Evolutionary conservation across 192 early-diverging fungal species (phyloP).

Genomic region (Phlyctochytrium arcticum): DNA sequence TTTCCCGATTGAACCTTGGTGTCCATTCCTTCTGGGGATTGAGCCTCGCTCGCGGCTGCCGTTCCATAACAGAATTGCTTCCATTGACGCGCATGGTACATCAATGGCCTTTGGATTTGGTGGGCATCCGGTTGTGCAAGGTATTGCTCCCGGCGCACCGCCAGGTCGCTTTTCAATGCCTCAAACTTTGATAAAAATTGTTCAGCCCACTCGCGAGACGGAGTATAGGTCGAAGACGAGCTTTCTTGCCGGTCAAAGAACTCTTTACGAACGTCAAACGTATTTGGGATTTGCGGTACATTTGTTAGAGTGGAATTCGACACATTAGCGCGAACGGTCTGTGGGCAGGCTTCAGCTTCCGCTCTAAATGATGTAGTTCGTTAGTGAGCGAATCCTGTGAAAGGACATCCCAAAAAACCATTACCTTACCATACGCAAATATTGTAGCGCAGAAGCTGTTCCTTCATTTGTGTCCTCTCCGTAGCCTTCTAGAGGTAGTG

Average conservation of each 20-base stretch:
- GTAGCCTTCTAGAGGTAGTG: constrained; percentile 19
- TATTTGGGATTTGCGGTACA: background rate
- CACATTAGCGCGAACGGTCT: background rate
- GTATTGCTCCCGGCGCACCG: background rate
- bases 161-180: background rate
- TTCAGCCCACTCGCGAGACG: constrained; percentile 8
- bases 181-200: constrained; percentile 7
- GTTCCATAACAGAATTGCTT: constrained; percentile 16
- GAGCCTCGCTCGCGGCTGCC: background rate
- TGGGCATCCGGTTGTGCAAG: too few species aligned
- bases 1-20: too few species aligned
- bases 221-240: background rate
- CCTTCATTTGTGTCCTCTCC: background rate
- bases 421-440: constrained; percentile 21
- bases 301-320: background rate
- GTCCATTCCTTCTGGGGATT: background rate
- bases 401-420: too few species aligned
- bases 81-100: constrained; percentile 8
- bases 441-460: constrained; percentile 14
- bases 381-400: background rate
- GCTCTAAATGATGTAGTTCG: background rate
- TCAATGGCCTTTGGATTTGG: background rate
- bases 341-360: constrained; percentile 14
- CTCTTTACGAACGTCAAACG: constrained; percentile 5
- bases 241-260: constrained; percentile 7